Evolutionary conservation across 2,329 filamentous ascomycete genomes (phyloP).

Genomic region (Colletotrichum sp.): DNA sequence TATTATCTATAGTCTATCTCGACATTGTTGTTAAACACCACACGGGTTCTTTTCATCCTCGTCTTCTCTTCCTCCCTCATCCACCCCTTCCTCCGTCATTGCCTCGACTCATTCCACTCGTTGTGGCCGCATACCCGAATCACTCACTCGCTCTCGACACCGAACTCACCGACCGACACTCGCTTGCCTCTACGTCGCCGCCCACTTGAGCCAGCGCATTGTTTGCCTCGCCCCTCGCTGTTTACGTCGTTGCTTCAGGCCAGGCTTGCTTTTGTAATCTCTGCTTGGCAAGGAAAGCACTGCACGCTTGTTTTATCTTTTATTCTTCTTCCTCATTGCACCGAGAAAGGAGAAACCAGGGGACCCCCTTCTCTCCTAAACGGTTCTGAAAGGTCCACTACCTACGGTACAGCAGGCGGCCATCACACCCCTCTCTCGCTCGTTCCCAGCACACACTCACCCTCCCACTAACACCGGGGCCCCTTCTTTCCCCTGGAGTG

Average conservation of each 20-base stretch:
- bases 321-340: background rate
- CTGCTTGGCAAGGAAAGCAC: conserved; percentile 10
- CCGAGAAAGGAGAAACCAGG: conserved; percentile 18
- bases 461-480: background rate
- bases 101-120: background rate
- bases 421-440: background rate
- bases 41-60: background rate
- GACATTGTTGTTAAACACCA: background rate
- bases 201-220: background rate
- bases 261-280: background rate
- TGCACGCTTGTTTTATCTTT: background rate
- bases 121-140: background rate
- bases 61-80: background rate
- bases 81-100: background rate
- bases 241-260: background rate
- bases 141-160: background rate
- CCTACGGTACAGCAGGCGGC: background rate
- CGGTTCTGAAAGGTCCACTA: conserved; percentile 4
- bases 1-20: background rate
- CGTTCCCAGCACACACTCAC: background rate
- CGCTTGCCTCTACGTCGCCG: background rate
- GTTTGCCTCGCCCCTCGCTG: background rate
- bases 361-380: conserved; percentile 16
- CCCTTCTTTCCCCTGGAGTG: background rate
- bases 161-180: background rate